phyloP scores from a whole-genome alignment of 2,329 filamentous ascomycete species.

The Sporothrix phasma region DNA sequence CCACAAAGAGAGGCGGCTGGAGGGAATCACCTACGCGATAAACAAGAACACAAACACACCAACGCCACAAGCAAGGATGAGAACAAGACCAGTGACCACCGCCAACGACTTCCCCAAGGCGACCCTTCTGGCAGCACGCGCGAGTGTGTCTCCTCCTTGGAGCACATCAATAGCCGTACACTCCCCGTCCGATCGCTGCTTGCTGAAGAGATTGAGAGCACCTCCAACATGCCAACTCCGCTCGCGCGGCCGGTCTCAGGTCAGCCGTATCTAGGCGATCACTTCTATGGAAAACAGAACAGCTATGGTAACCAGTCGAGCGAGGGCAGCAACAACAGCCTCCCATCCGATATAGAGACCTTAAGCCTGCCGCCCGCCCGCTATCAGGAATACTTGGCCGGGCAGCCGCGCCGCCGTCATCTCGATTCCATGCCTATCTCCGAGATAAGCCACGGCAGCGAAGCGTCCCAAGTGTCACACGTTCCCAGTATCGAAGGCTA shows the following conservation, averaged over 20 bases:
- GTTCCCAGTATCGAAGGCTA: slow-evolving; percentile 51
- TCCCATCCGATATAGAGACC: slow-evolving; percentile 36
- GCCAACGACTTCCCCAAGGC: neutral
- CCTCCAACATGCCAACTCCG: slow-evolving; percentile 52
- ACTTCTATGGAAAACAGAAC: no score
- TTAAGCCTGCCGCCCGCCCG: slow-evolving; percentile 41
- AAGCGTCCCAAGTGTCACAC: slow-evolving; percentile 34
- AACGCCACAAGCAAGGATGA: no score
- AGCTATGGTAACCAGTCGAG: no score
- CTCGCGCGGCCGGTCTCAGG: slow-evolving; percentile 39
- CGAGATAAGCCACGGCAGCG: slow-evolving; percentile 40
- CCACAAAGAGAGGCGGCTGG: slow-evolving; percentile 42
- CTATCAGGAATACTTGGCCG: slow-evolving; percentile 26
- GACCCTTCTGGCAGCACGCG: neutral
- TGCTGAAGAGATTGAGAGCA: slow-evolving; percentile 49
- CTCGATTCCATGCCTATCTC: slow-evolving; percentile 44
- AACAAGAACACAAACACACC: neutral
- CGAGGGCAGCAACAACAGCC: slow-evolving; percentile 19
- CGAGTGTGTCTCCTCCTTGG: neutral
- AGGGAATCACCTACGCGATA: neutral
- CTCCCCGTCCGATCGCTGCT: slow-evolving; percentile 36
- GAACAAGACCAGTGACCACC: neutral
- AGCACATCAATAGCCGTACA: neutral
- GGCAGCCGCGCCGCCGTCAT: slow-evolving; percentile 31
- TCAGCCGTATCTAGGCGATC: neutral